These are phyloP conservation scores for Senna tora DNA, from an alignment of 306 rosid genomes.

Conservation along the genomic window DNA sequence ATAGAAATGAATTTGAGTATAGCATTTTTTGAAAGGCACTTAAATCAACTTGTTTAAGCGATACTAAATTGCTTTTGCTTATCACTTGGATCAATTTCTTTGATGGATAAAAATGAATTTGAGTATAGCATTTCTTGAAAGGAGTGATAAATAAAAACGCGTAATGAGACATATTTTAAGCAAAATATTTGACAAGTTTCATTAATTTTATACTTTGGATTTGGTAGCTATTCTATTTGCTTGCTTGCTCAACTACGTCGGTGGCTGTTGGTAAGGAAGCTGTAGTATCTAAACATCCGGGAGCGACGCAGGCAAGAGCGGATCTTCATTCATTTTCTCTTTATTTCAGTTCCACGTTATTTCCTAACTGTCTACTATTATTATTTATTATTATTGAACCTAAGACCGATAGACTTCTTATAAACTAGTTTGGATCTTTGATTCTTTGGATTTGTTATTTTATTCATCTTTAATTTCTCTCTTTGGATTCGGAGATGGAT, in stretches of 20 bases:
- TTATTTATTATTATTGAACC: not conserved
- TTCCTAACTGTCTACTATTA: not conserved
- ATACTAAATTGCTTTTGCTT: too few species aligned
- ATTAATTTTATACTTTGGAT: not conserved
- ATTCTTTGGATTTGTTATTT: not conserved
- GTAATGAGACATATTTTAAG: not conserved
- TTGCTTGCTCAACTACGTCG: slow-evolving; percentile 36
- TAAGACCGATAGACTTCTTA: not conserved
- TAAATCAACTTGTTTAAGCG: too few species aligned
- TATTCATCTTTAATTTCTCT: not conserved
- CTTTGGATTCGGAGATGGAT: too few species aligned
- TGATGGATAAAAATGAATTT: not conserved
- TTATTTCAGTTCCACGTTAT: slow-evolving; percentile 21
- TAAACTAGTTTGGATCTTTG: not conserved
- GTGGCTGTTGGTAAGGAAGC: slow-evolving; percentile 39
- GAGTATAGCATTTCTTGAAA: not conserved
- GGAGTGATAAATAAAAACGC: not conserved
- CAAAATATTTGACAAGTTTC: not conserved
- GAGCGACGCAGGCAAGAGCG: slow-evolving; percentile 63
- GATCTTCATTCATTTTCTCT: slow-evolving; percentile 59
- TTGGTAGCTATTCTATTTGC: not conserved
- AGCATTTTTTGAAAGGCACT: too few species aligned
- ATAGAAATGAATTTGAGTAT: too few species aligned
- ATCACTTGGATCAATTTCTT: too few species aligned
- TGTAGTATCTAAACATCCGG: slow-evolving; percentile 47